These are phyloP conservation scores for Arthroderma sp. DNA, from an alignment of 2,329 filamentous ascomycete genomes.

Conservation along the genomic window DNA sequence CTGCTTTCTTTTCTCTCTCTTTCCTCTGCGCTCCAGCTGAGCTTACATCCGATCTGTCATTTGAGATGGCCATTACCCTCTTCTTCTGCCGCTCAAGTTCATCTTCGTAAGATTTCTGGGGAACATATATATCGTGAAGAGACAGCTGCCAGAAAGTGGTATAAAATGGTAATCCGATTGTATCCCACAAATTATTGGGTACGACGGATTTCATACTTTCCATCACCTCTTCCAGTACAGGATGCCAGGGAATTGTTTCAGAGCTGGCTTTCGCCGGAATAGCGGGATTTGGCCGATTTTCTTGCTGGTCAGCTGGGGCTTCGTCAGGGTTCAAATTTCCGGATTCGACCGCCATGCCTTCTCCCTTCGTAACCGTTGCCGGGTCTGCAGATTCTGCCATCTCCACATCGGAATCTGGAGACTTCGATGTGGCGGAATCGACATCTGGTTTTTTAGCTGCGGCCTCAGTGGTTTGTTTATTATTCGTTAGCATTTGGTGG, in stretches of 20 bases:
- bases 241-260: constrained; percentile 45
- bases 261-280: constrained; percentile 19
- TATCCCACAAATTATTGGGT: constrained; percentile 51
- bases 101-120: constrained; percentile 61
- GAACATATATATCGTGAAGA: constrained; percentile 66
- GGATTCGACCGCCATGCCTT: constrained; percentile 12
- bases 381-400: constrained; percentile 19
- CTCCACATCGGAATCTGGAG: constrained; percentile 15
- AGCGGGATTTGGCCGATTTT: constrained; percentile 11
- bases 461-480: constrained; percentile 19
- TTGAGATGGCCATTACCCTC: constrained; percentile 53
- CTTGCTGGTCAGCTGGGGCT: constrained; percentile 7
- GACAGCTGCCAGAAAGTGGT: constrained; percentile 86
- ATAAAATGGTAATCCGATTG: constrained; percentile 69
- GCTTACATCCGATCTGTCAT: constrained; percentile 60
- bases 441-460: constrained; percentile 18
- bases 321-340: constrained; percentile 7
- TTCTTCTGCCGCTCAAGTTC: constrained; percentile 58
- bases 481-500: constrained; percentile 42
- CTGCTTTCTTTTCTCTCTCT: constrained; percentile 55
- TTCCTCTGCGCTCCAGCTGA: constrained; percentile 52
- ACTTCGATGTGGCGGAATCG: constrained; percentile 13
- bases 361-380: constrained; percentile 20
- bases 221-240: constrained; percentile 61
- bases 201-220: constrained; percentile 51